Conservation (phyloP, 805 yeast species). For the Teunomyces lycoperdinae region DNA sequence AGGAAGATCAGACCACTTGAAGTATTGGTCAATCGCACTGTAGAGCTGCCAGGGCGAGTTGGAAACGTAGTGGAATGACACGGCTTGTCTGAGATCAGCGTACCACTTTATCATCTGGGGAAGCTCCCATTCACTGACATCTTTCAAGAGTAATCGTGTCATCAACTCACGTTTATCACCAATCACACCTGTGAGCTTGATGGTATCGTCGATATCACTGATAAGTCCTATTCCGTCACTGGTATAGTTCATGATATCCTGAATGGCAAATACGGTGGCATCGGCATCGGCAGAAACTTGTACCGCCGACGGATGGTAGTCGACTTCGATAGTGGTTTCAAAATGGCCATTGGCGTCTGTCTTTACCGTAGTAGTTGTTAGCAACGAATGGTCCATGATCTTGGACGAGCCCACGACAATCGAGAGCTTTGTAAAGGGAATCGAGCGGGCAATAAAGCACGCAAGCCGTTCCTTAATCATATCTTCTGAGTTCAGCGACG, state of each 20-base stretch:
- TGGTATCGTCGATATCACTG: constrained; percentile 93
- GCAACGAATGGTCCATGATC: constrained; percentile 21
- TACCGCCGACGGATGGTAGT: constrained; percentile 59
- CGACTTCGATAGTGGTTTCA: constrained; percentile 47
- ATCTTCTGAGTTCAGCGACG: constrained; percentile 33
- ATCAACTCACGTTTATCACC: constrained; percentile 84
- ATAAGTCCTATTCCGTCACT: constrained; percentile 65
- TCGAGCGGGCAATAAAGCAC: constrained; percentile 65
- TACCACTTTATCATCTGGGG: constrained; percentile 78
- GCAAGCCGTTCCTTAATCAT: constrained; percentile 62
- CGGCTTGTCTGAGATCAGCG: constrained; percentile 40
- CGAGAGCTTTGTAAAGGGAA: constrained; percentile 54
- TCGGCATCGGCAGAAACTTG: constrained; percentile 49
- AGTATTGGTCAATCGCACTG: constrained; percentile 55
- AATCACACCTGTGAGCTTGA: constrained; percentile 84
- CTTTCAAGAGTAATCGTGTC: constrained; percentile 70
- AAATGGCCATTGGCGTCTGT: constrained; percentile 74
- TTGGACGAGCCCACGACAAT: constrained; percentile 56
- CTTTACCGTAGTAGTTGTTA: constrained; percentile 27
- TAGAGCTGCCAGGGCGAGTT: constrained; percentile 93
- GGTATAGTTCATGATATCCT: constrained; percentile 43
- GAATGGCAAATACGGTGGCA: constrained; percentile 46
- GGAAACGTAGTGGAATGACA: constrained; percentile 88
- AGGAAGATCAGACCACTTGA: constrained; percentile 60
- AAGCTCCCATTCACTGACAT: constrained; percentile 63